Evolutionary conservation across 78 protist species (phyloP).

Genomic region (Pelomyxa schiedti): DNA sequence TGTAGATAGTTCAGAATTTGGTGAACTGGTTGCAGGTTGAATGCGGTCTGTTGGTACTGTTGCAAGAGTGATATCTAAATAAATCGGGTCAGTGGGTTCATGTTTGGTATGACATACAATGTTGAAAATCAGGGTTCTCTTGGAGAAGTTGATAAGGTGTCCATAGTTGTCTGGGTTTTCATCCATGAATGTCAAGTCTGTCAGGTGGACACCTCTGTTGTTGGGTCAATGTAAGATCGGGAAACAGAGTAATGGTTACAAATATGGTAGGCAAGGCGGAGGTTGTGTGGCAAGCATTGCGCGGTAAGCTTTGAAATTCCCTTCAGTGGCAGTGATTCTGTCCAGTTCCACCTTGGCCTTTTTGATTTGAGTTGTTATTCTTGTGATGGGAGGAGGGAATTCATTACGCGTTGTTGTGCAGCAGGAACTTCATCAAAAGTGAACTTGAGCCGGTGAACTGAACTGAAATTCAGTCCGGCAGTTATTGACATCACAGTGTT

Average conservation of each 20-base stretch:
- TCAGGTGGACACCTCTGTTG: conserved; percentile 50
- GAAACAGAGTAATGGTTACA: not conserved
- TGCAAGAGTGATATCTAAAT: conserved; percentile 52
- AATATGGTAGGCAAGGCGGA: conserved; percentile 50
- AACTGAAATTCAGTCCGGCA: conserved; percentile 49
- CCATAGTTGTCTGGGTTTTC: conserved; percentile 47
- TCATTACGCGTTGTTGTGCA: not conserved
- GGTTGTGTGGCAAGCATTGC: not conserved
- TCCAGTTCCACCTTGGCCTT: conserved; percentile 33
- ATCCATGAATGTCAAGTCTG: conserved; percentile 68
- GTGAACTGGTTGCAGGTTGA: conserved; percentile 58
- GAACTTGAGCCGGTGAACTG: conserved; percentile 54
- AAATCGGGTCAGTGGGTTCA: too few relatives aligned
- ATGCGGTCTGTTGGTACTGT: conserved; percentile 45
- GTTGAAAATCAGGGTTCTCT: not conserved
- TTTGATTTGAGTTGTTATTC: not conserved
- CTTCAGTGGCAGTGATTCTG: conserved; percentile 38
- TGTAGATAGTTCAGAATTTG: conserved; percentile 12
- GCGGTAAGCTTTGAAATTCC: conserved; percentile 45
- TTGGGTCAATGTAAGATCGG: conserved; percentile 1
- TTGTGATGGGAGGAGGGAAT: not conserved
- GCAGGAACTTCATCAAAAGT: conserved; percentile 48
- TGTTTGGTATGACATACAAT: too few relatives aligned
- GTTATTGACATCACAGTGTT: conserved; percentile 57
- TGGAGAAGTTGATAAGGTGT: not conserved